These are phyloP conservation scores for Digitaria exilis DNA, from an alignment of 202 grass and related monocot species.

Conservation along the genomic window DNA sequence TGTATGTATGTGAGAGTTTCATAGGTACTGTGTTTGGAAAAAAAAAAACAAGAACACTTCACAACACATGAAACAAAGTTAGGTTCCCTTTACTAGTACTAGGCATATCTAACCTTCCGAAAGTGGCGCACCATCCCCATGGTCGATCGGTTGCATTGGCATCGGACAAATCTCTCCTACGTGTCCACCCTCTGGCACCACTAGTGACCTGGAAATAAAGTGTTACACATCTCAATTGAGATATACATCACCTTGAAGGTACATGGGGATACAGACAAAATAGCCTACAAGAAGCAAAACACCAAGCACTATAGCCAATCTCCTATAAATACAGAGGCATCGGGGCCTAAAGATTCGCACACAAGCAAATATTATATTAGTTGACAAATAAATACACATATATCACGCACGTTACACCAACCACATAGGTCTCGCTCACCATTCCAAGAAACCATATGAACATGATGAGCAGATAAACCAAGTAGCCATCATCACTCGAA, in stretches of 20 bases:
- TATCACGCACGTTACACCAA: neutral
- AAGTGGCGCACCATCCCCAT: neutral
- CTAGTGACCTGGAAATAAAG: neutral
- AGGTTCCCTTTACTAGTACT: neutral
- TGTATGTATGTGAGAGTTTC: no score
- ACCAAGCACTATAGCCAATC: neutral
- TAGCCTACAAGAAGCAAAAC: neutral
- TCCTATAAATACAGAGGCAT: neutral
- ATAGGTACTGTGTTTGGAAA: no score
- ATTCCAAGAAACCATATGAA: neutral
- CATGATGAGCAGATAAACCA: no score
- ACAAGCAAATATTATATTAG: neutral
- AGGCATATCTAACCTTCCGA: neutral
- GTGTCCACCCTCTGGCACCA: neutral
- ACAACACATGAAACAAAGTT: neutral
- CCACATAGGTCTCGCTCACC: neutral
- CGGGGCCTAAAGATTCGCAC: neutral
- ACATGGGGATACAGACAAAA: constrained; percentile 12
- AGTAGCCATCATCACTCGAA: no score
- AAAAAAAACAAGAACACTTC: neutral
- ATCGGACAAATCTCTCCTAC: neutral
- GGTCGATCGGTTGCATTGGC: constrained; percentile 13
- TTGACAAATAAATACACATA: neutral
- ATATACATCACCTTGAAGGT: neutral
- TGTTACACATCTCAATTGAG: neutral